Base-by-base conservation (phyloP, 73 alveolate genomes). In the Uronychia binucleata region DNA sequence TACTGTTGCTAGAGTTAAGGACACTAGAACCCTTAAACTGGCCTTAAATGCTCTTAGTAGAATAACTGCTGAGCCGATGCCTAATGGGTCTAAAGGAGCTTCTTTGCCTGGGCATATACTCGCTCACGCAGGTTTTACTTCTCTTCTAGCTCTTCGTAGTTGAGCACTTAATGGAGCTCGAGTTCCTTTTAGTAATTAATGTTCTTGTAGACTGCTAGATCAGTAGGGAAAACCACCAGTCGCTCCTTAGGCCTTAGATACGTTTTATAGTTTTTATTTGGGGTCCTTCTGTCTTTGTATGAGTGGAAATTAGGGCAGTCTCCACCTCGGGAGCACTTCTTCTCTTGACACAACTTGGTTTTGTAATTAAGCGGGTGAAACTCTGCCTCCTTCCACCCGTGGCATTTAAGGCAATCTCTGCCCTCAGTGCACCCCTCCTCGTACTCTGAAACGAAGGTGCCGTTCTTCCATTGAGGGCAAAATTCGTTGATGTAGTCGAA, bases 391-490 rank as follows among this genome's bases (percentile, higher is more conserved):
- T 92, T 92, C 96, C 96, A 92, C 5, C 96, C 96, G 34, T 92
- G 96, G 57, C 94, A 92, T 57, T 87, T 80, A 26, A 76, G 76
- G 57, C 96, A 92, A 75, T 90, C 75, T 33, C 83, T 86, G 29
- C 82, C 89, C 34, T 83, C 79, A 26, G 79, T 81, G 79, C 96
- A 92, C 28, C 96, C 96, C 78, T 92, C 91, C 13, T 83, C 87
- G 77, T 92, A 92, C 29, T 91, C 87, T 77, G 78, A 75, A 67
- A 93, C 87, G 33, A 86, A 93, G 34, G 89, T 86, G 59, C 91
- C 80, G 28, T 95, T 88, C 58, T 88, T 91, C 98, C 98, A 94
- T 58, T 88, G 78, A 14, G 96, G 82, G 84, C 97, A 93, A 58
- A 94, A 88, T 28, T 83, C 93, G 0, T 90, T 85, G 30, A 82